phyloP scores from a whole-genome alignment of 192 early-diverging fungal species.

The Rhizophagus prolifer region DNA sequence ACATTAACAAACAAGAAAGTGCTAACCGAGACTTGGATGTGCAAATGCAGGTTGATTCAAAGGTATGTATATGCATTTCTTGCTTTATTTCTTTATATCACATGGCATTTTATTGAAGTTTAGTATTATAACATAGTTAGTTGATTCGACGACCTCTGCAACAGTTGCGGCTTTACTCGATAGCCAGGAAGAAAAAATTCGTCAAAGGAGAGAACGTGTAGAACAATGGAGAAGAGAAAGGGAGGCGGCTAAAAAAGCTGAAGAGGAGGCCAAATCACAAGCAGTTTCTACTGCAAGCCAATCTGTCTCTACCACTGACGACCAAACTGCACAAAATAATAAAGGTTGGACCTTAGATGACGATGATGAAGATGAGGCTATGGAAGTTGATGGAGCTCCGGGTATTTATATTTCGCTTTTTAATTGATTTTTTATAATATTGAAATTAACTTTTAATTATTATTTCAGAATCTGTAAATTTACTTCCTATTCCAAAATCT shows the following conservation, averaged over 20 bases:
- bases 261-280: conserved; percentile 45
- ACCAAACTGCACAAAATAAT: conserved; percentile 30
- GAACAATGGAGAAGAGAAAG: conserved; percentile 80
- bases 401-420: not conserved
- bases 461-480: not conserved
- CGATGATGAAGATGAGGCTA: conserved; percentile 64
- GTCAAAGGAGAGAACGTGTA: conserved; percentile 76
- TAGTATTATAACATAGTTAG: not conserved
- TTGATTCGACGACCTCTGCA: conserved; percentile 33
- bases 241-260: conserved; percentile 45
- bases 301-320: not conserved
- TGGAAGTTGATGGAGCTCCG: conserved; percentile 35
- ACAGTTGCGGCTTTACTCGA: conserved; percentile 36
- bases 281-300: conserved; percentile 16
- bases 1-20: not conserved
- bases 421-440: not conserved
- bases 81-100: not conserved
- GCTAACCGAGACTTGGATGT: not conserved
- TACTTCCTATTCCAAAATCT: conserved; percentile 19
- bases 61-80: not conserved
- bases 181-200: conserved; percentile 62
- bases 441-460: not conserved
- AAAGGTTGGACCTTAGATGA: conserved; percentile 65
- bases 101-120: conserved; percentile 8
- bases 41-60: conserved; percentile 1